Evolutionary conservation across 352 stramenopile species (phyloP).

Genomic region (Phytophthora vignae): DNA sequence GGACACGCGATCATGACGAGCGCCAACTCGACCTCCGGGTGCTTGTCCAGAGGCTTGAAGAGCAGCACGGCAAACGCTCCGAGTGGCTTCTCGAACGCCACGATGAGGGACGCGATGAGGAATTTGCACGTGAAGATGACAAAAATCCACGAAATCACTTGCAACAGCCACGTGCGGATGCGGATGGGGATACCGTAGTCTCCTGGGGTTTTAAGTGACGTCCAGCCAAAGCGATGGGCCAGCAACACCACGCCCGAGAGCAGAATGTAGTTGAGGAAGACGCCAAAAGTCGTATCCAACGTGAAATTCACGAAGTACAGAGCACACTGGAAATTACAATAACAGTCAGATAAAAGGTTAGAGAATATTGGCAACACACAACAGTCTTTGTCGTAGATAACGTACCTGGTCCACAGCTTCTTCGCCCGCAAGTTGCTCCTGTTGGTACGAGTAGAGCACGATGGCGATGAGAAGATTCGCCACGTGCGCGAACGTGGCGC

Average conservation of each 20-base stretch:
- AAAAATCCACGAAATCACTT: slow-evolving; percentile 81
- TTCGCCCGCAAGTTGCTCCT: slow-evolving; percentile 42
- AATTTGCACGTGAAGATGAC: slow-evolving; percentile 87
- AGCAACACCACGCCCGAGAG: slow-evolving; percentile 65
- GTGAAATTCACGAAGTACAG: slow-evolving; percentile 93
- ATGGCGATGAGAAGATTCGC: slow-evolving; percentile 90
- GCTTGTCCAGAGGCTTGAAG: slow-evolving; percentile 71
- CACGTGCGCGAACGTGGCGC: slow-evolving; percentile 84
- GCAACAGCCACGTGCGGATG: slow-evolving; percentile 71
- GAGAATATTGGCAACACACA: background rate
- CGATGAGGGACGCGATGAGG: slow-evolving; percentile 79
- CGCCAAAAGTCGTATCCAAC: slow-evolving; percentile 85
- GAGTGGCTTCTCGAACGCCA: slow-evolving; percentile 74
- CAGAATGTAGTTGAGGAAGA: slow-evolving; percentile 87
- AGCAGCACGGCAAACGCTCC: slow-evolving; percentile 64
- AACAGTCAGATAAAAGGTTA: background rate
- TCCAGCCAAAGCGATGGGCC: slow-evolving; percentile 66
- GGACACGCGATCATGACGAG: slow-evolving; percentile 92
- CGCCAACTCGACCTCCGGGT: slow-evolving; percentile 78
- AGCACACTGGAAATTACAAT: slow-evolving; percentile 58
- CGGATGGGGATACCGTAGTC: slow-evolving; percentile 85
- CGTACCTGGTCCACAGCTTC: slow-evolving; percentile 66
- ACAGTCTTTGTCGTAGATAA: background rate
- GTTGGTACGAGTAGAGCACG: slow-evolving; percentile 78
- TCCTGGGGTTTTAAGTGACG: slow-evolving; percentile 64